phyloP scores from a whole-genome alignment of 1,139 yeast genomes.

The Saccharomyces hybrid region DNA sequence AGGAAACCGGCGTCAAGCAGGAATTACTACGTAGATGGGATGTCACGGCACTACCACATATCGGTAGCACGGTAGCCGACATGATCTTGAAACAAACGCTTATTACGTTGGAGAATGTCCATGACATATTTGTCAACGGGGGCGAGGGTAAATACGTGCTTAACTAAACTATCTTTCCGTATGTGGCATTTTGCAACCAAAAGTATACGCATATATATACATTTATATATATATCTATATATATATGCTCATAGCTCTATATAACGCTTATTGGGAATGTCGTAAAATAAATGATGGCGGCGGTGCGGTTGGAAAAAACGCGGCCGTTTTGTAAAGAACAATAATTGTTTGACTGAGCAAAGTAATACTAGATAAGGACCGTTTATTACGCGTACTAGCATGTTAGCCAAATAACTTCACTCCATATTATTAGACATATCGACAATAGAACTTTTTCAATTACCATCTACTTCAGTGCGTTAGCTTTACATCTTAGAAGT shows the following conservation, averaged over 20 bases:
- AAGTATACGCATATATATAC: not conserved
- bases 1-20: constrained; percentile 47
- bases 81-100: constrained; percentile 39
- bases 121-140: constrained; percentile 33
- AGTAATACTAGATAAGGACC: not conserved
- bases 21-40: constrained; percentile 53
- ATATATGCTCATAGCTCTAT: not conserved
- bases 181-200: constrained; percentile 5
- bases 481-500: not conserved
- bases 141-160: constrained; percentile 22
- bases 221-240: not conserved
- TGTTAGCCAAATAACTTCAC: not conserved
- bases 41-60: constrained; percentile 68
- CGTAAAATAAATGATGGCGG: not conserved
- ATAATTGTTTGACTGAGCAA: not conserved
- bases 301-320: not conserved
- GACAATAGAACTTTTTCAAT: not conserved
- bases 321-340: not conserved
- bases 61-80: constrained; percentile 60
- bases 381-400: not conserved
- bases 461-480: not conserved
- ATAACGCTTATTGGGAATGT: not conserved
- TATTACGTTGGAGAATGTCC: constrained; percentile 42
- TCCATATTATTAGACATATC: not conserved
- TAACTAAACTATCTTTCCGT: not conserved